These are phyloP conservation scores for Suillus lakei DNA, from an alignment of 768 basidiomycete species.

Conservation along the genomic window DNA sequence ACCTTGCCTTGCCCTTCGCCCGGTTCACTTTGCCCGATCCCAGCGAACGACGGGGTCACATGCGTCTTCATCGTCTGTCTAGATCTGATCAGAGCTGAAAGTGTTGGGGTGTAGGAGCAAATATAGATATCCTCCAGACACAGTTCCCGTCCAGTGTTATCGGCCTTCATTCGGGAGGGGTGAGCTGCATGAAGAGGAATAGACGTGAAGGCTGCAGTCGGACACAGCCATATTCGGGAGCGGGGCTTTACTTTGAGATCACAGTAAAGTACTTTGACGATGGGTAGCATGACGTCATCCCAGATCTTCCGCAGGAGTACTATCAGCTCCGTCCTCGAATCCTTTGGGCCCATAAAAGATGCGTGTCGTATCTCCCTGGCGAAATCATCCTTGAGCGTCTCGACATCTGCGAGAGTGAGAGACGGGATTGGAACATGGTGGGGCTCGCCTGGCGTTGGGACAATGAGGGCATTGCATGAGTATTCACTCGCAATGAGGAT, in stretches of 20 bases:
- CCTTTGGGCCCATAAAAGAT: background rate
- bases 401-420: background rate
- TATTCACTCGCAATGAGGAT: constrained; percentile 19
- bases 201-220: background rate
- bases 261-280: background rate
- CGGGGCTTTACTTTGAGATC: background rate
- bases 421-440: background rate
- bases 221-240: background rate
- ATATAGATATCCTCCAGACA: background rate
- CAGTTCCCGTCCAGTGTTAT: background rate
- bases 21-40: background rate
- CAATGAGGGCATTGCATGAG: constrained; percentile 19
- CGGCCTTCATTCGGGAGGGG: background rate
- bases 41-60: background rate
- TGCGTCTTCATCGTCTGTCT: background rate
- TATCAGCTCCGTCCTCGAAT: background rate
- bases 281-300: background rate
- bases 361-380: too few relatives aligned
- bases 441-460: background rate
- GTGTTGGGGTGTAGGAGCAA: background rate
- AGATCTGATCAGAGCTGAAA: background rate
- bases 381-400: too few relatives aligned
- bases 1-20: background rate
- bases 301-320: background rate
- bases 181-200: background rate